Evolutionary conservation across 2,329 filamentous ascomycete species (phyloP).

Genomic region (Diaporthe ampelina): DNA sequence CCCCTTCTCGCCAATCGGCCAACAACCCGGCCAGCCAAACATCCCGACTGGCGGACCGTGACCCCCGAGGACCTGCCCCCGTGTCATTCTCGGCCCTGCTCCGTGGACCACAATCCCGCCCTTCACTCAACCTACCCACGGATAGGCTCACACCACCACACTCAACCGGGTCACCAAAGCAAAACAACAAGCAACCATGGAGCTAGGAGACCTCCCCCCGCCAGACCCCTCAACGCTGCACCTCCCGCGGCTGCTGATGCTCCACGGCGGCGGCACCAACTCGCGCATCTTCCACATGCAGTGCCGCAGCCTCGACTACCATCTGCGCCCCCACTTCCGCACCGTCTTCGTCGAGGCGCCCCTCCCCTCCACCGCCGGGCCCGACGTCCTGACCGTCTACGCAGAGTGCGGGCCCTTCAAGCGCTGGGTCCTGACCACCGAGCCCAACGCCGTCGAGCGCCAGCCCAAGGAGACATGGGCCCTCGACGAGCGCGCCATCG

Average conservation of each 20-base stretch:
- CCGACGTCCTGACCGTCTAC: conserved; percentile 76
- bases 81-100: conserved; percentile 1
- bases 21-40: conserved; percentile 3
- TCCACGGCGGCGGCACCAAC: conserved; percentile 85
- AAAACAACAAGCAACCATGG: conserved; percentile 11
- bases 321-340: conserved; percentile 71
- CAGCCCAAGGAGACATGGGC: conserved; percentile 43
- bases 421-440: conserved; percentile 49
- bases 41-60: conserved; percentile 11
- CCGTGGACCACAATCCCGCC: neutral
- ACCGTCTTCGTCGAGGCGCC: conserved; percentile 81
- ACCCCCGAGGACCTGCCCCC: neutral
- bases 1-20: neutral
- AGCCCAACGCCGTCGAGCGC: conserved; percentile 38
- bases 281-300: conserved; percentile 78
- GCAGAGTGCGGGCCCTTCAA: conserved; percentile 75
- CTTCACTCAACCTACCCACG: neutral
- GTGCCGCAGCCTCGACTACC: conserved; percentile 66
- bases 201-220: conserved; percentile 57
- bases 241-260: conserved; percentile 79
- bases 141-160: neutral
- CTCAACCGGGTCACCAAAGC: neutral
- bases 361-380: conserved; percentile 72
- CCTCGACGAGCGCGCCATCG: conserved; percentile 56
- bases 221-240: conserved; percentile 50